Evolutionary conservation across 495 filamentous ascomycete species (phyloP), one percentile per base, ranked within the genome.

Genomic region (Filosporella fistucella): DNA sequence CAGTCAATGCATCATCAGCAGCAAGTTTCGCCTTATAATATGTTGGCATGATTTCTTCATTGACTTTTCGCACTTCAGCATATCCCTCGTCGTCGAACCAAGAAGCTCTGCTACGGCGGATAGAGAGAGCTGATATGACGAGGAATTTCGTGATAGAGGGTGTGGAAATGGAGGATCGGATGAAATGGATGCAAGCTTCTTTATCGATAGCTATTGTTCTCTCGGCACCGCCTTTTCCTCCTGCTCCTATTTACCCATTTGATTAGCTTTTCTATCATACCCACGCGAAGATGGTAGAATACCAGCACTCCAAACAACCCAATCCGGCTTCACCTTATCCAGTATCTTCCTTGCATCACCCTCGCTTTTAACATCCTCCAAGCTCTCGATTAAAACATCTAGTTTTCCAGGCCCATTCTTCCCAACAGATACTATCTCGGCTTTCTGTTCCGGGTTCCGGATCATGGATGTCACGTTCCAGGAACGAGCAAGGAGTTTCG

Each of bases 241-340:
- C 88, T 18, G 87, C 87, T 20, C 81, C 80, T 80, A 35, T 22
- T 30, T 21, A 4, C 11, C 49, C 11, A 28, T 36, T 3, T 11
- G 5, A 26, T 39, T 12, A 45, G 34, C 29, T 36, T 17, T 2
- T 17, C 28, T 33, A 32, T 42, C 39, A 20, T 4, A 26, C 30
- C 3, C 7, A 12, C 17, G 14, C 10, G 29, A 9, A 47, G 35
- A n/a, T 13, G 10, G 22, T 30, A 20, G 52, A 68, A 33, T 63
- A 83, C 84, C 86, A 28, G 89, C 89, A 57, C 81, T 80, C 82
- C 82, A 95, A 37, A 91, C 76, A 9, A 94, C 81, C 61, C 84
- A 89, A 51, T 87, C 78, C 0, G 81, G 76, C 32, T 71, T 70
- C 2, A 76, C 74, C 26, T 74, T 60, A 13, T 84, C 76, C 22